phyloP scores from a whole-genome alignment of 1,284 basidiomycete genomes.

The Cystobasidiaceae sp. region DNA sequence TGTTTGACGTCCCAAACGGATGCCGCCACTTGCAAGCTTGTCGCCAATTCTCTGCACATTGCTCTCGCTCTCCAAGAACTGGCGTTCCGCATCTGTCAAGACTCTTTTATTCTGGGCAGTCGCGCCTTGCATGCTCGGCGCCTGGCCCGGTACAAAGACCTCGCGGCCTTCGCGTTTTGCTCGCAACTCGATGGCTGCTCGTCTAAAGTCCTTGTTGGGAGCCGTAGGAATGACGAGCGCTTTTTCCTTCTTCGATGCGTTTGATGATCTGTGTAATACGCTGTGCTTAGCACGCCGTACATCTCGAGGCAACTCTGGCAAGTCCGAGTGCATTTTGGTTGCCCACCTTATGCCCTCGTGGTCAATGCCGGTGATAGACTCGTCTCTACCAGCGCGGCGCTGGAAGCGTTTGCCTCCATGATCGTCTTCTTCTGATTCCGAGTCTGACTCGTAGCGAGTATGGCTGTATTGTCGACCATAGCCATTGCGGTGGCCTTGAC shows the following conservation, averaged over 20 bases:
- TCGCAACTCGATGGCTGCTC: slow-evolving; percentile 48
- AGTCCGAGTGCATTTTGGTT: slow-evolving; percentile 2
- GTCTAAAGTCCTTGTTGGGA: slow-evolving; percentile 82
- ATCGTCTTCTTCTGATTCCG: slow-evolving; percentile 3
- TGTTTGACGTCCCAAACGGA: slow-evolving; percentile 28
- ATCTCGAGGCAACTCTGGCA: neutral
- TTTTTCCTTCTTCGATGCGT: slow-evolving; percentile 48
- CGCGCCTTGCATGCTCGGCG: slow-evolving; percentile 17
- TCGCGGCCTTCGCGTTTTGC: slow-evolving; percentile 71
- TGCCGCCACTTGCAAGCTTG: slow-evolving; percentile 41
- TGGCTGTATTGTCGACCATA: neutral
- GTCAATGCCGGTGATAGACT: slow-evolving; percentile 47
- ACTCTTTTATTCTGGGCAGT: slow-evolving; percentile 41
- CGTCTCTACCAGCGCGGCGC: slow-evolving; percentile 7
- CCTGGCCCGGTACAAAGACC: slow-evolving; percentile 37
- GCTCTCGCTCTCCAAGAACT: slow-evolving; percentile 37
- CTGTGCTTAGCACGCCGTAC: neutral
- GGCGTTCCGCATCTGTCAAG: slow-evolving; percentile 41
- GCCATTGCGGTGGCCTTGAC: neutral
- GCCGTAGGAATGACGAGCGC: slow-evolving; percentile 77
- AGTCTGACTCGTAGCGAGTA: slow-evolving; percentile 11
- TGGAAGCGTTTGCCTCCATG: neutral
- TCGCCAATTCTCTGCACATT: slow-evolving; percentile 45
- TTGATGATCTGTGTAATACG: neutral
- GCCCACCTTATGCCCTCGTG: slow-evolving; percentile 47